Evolutionary conservation across 2,329 filamentous ascomycete genomes (phyloP).

Genomic region (Macrophomina tecta): DNA sequence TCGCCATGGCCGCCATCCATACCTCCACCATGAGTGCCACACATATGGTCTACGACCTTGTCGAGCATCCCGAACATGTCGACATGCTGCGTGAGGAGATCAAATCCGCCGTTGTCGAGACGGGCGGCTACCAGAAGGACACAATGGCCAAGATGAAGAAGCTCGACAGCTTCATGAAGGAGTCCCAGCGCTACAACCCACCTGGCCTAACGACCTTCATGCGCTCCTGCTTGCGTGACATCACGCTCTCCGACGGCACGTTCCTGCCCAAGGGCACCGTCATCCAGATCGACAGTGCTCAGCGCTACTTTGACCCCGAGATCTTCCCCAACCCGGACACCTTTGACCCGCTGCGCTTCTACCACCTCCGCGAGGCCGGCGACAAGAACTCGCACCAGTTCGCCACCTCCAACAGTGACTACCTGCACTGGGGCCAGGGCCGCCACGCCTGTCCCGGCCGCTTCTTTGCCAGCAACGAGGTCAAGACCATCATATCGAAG

Average conservation of each 20-base stretch:
- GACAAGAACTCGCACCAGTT: slow-evolving; percentile 35
- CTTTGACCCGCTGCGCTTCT: slow-evolving; percentile 31
- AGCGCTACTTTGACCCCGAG: slow-evolving; percentile 28
- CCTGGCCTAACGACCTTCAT: slow-evolving; percentile 30
- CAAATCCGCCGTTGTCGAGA: slow-evolving; percentile 24
- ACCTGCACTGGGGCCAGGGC: slow-evolving; percentile 40
- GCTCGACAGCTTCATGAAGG: slow-evolving; percentile 35
- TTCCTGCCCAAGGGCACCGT: slow-evolving; percentile 30
- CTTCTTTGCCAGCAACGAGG: slow-evolving; percentile 43
- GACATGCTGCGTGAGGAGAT: slow-evolving; percentile 31
- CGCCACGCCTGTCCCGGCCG: slow-evolving; percentile 42
- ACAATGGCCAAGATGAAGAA: slow-evolving; percentile 31
- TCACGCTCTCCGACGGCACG: slow-evolving; percentile 32
- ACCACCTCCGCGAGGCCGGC: slow-evolving; percentile 25
- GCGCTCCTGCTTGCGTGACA: slow-evolving; percentile 29
- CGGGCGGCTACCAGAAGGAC: slow-evolving; percentile 28
- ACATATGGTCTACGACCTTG: slow-evolving; percentile 32
- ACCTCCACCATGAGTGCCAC: slow-evolving; percentile 32
- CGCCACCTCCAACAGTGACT: slow-evolving; percentile 36
- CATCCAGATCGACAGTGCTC: slow-evolving; percentile 29
- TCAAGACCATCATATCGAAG: slow-evolving; percentile 42
- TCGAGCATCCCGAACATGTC: slow-evolving; percentile 30
- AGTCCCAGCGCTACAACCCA: slow-evolving; percentile 32
- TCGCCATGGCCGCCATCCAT: slow-evolving; percentile 34
- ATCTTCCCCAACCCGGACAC: slow-evolving; percentile 27